phyloP scores from a whole-genome alignment of 495 filamentous ascomycete genomes.

The Cetradonia linearis region DNA sequence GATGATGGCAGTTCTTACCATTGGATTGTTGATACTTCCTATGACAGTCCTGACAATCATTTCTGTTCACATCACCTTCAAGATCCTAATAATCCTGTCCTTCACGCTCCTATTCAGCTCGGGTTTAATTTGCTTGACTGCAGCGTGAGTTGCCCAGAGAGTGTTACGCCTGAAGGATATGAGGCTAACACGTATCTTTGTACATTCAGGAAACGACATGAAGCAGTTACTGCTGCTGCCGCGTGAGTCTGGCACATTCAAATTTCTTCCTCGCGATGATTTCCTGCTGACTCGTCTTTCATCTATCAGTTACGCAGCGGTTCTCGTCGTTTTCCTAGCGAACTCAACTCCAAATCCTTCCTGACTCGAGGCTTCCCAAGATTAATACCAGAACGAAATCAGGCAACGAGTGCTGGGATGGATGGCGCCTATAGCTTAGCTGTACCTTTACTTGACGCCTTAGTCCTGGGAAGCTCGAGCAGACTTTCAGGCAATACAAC shows the following conservation, averaged over 20 bases:
- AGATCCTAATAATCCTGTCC: background rate
- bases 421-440: too few relatives aligned
- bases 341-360: background rate
- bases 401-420: too few relatives aligned
- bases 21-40: background rate
- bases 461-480: too few relatives aligned
- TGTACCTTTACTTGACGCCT: too few relatives aligned
- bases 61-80: background rate
- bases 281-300: background rate
- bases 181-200: background rate
- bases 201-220: background rate
- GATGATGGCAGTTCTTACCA: background rate
- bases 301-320: background rate
- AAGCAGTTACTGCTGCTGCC: background rate
- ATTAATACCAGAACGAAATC: too few relatives aligned
- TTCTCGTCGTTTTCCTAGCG: background rate
- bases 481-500: too few relatives aligned
- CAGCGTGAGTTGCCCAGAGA: too few relatives aligned
- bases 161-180: too few relatives aligned
- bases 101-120: background rate
- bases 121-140: background rate
- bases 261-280: too few relatives aligned
- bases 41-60: too few relatives aligned
- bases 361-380: too few relatives aligned
- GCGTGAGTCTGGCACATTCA: background rate